These are phyloP conservation scores for Desmodesmus armatus DNA, from an alignment of 139 green algal genomes.

Conservation along the genomic window DNA sequence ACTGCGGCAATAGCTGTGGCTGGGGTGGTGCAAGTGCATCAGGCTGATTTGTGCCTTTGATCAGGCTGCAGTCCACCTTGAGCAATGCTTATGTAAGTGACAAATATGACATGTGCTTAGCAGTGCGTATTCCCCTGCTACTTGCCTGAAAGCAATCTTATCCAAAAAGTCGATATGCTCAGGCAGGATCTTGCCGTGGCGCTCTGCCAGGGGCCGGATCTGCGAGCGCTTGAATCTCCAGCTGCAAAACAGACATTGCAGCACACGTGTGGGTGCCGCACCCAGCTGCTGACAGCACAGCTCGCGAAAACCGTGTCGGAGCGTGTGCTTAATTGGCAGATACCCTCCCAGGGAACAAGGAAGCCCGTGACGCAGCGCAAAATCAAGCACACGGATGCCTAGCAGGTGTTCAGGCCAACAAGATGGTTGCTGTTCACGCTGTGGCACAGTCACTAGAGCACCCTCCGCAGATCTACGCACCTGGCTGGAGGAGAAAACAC, in stretches of 20 bases:
- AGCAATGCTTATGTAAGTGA: slow-evolving; percentile 73
- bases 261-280: not conserved
- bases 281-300: not conserved
- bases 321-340: not conserved
- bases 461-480: not conserved
- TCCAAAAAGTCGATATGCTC: slow-evolving; percentile 91
- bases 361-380: not conserved
- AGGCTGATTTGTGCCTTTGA: too few relatives aligned
- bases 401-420: too few relatives aligned
- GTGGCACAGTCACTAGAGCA: not conserved
- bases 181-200: slow-evolving; percentile 8
- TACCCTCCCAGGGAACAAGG: not conserved
- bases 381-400: too few relatives aligned
- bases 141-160: slow-evolving; percentile 83
- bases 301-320: not conserved
- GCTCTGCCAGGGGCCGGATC: slow-evolving; percentile 11
- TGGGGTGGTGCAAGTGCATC: not conserved
- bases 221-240: slow-evolving; percentile 11
- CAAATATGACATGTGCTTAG: slow-evolving; percentile 86
- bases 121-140: too few relatives aligned
- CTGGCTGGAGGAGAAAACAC: slow-evolving; percentile 47
- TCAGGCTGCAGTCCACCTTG: too few relatives aligned
- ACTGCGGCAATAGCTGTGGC: not conserved
- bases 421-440: not conserved
- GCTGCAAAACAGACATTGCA: slow-evolving; percentile 14